Conservation (phyloP, 176 grass and related monocot species). For the Juncus effusus region DNA sequence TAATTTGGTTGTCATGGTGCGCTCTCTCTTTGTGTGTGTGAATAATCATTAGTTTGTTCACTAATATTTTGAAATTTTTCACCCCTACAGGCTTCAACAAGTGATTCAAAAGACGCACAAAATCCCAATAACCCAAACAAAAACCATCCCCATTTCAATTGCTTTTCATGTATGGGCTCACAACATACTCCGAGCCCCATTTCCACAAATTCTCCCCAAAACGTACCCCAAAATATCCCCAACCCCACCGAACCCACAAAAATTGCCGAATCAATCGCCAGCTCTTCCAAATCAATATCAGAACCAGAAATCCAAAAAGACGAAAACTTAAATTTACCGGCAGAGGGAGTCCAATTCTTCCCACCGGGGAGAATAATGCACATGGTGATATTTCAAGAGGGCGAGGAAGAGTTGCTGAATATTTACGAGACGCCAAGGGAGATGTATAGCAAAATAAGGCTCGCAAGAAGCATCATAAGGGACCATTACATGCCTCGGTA, state of each 20-base stretch:
- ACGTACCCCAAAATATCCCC: conserved; percentile 3
- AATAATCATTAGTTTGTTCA: neutral
- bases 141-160: neutral
- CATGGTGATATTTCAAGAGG: conserved; percentile 60
- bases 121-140: neutral
- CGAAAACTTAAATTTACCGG: neutral
- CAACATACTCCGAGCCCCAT: neutral
- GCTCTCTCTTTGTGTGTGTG: conserved; percentile 2
- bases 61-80: neutral
- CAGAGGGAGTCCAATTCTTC: conserved; percentile 47
- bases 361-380: conserved; percentile 91
- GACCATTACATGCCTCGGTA: conserved; percentile 98
- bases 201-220: conserved; percentile 3
- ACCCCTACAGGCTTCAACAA: neutral
- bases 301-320: conserved; percentile 16
- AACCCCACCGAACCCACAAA: conserved; percentile 9
- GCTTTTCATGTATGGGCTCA: conserved; percentile 15
- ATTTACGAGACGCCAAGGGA: conserved; percentile 75
- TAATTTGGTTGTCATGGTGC: too few relatives aligned
- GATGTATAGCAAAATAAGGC: conserved; percentile 74
- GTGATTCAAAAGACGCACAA: neutral
- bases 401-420: conserved; percentile 46
- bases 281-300: conserved; percentile 2
- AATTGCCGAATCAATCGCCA: conserved; percentile 17
- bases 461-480: conserved; percentile 69